These are phyloP conservation scores for Phlebopus sp. DNA, from an alignment of 1,284 basidiomycete genomes.

Conservation along the genomic window DNA sequence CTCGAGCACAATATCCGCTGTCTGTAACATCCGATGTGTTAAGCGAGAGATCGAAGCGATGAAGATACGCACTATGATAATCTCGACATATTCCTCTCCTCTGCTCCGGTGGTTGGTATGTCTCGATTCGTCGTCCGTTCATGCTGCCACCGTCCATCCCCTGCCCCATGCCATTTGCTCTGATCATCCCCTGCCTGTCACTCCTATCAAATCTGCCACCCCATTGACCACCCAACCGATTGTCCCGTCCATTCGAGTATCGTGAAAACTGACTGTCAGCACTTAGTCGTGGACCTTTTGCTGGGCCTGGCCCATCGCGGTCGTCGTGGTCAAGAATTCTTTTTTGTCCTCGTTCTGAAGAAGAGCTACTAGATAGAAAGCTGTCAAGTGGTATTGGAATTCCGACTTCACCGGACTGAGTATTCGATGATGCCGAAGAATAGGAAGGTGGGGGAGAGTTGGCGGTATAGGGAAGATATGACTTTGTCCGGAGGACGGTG, in stretches of 20 bases:
- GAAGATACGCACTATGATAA: constrained; percentile 74
- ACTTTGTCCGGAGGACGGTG: constrained; percentile 75
- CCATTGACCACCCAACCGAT: constrained; percentile 42
- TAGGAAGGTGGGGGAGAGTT: constrained; percentile 37
- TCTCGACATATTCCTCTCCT: constrained; percentile 78
- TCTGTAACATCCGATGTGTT: constrained; percentile 45
- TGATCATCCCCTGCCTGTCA: constrained; percentile 26
- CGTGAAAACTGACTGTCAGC: constrained; percentile 62
- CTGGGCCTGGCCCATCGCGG: constrained; percentile 50
- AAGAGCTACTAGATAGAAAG: constrained; percentile 47
- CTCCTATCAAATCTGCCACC: constrained; percentile 33
- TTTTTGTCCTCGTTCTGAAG: constrained; percentile 59
- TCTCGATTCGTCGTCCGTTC: constrained; percentile 50
- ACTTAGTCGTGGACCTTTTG: constrained; percentile 68
- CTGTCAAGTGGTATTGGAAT: constrained; percentile 77
- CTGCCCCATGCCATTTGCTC: constrained; percentile 19
- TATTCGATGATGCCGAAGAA: constrained; percentile 29
- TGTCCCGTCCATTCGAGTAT: constrained; percentile 46
- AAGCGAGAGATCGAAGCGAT: constrained; percentile 6
- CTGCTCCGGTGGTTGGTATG: constrained; percentile 67
- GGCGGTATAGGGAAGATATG: constrained; percentile 70
- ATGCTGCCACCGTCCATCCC: constrained; percentile 35
- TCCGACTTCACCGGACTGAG: constrained; percentile 51
- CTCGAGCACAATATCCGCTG: constrained; percentile 87
- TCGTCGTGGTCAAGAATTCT: constrained; percentile 62